These are phyloP conservation scores for Kodamaea ohmeri DNA, from an alignment of 1,139 yeast species.

Conservation along the genomic window DNA sequence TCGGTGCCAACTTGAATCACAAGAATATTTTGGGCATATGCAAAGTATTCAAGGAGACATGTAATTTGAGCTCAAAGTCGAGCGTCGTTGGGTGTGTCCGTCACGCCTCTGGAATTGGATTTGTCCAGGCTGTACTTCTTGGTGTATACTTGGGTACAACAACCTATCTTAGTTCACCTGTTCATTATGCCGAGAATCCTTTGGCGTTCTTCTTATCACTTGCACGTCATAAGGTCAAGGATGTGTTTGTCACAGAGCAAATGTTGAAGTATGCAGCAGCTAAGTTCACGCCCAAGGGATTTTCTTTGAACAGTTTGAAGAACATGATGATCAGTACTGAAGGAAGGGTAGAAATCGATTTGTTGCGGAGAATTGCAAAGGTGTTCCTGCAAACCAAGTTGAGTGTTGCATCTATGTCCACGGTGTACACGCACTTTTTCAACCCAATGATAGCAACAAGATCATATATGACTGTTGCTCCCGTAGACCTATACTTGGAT, in stretches of 20 bases:
- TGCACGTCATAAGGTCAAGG: conserved; percentile 78
- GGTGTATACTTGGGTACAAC: conserved; percentile 88
- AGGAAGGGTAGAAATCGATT: conserved; percentile 66
- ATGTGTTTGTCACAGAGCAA: conserved; percentile 80
- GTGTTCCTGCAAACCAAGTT: conserved; percentile 66
- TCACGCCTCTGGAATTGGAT: conserved; percentile 83
- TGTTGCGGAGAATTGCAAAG: conserved; percentile 58
- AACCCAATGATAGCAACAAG: conserved; percentile 85
- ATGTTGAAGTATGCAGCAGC: conserved; percentile 76
- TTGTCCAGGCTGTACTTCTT: conserved; percentile 73
- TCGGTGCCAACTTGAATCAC: conserved; percentile 65
- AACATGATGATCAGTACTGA: conserved; percentile 84
- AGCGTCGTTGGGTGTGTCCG: conserved; percentile 86
- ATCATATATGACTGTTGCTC: conserved; percentile 85
- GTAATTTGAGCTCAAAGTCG: conserved; percentile 70
- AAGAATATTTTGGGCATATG: conserved; percentile 71
- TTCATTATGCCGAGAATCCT: conserved; percentile 77
- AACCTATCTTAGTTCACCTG: conserved; percentile 76
- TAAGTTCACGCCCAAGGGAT: conserved; percentile 62
- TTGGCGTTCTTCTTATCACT: conserved; percentile 67
- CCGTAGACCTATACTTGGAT: conserved; percentile 83
- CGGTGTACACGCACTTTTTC: conserved; percentile 74
- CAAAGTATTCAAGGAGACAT: conserved; percentile 87
- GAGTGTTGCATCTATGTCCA: conserved; percentile 67
- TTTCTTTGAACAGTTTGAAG: conserved; percentile 60